Evolutionary conservation across 345 rosid genomes (phyloP).

Genomic region (Eucalyptus marginata): DNA sequence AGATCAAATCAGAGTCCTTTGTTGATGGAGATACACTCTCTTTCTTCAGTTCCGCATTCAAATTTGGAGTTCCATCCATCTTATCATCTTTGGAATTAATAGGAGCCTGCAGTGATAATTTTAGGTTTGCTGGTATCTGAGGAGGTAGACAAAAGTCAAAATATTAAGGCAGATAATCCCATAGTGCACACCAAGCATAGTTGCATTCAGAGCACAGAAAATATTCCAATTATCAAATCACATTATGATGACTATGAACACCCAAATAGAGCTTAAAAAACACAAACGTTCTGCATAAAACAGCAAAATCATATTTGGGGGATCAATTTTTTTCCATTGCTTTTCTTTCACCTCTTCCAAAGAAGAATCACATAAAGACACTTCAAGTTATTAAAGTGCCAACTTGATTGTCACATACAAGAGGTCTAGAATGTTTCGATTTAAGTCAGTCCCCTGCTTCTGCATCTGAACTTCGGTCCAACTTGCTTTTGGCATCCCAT

Average conservation of each 20-base stretch:
- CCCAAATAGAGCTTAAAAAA: neutral
- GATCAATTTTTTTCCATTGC: neutral
- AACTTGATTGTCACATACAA: neutral
- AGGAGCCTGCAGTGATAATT: neutral
- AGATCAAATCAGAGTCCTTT: neutral
- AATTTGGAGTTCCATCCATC: constrained; percentile 5
- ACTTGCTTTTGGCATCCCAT: neutral
- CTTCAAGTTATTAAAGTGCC: neutral
- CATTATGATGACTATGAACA: neutral
- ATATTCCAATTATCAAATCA: neutral
- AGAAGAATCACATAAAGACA: neutral
- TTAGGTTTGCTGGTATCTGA: constrained; percentile 19
- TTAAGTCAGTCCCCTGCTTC: neutral
- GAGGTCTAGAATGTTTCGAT: neutral
- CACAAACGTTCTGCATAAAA: neutral
- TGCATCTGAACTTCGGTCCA: neutral
- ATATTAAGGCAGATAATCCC: neutral
- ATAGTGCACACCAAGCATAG: neutral
- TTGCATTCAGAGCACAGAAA: neutral
- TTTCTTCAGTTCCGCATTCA: neutral
- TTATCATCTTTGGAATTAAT: constrained; percentile 25
- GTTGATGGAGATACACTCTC: neutral
- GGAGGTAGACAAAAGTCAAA: neutral
- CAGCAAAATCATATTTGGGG: neutral
- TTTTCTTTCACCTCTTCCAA: neutral